phyloP scores from a whole-genome alignment of 2,329 filamentous ascomycete species.

The Scedosporium apiospermum region DNA sequence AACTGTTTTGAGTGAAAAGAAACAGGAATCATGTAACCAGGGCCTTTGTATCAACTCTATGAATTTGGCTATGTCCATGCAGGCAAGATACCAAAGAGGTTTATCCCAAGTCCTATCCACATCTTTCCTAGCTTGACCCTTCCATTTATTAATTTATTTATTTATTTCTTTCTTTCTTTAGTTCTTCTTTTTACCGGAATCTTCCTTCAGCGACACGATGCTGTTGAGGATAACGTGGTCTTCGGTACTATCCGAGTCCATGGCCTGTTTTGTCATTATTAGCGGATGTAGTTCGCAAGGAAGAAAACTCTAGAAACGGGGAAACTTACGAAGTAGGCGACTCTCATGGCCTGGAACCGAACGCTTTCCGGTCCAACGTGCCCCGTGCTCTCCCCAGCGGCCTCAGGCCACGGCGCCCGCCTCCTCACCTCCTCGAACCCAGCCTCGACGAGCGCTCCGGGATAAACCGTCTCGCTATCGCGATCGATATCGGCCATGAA shows the following conservation, averaged over 20 bases:
- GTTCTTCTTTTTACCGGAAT: slow-evolving; percentile 22
- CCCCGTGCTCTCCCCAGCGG: slow-evolving; percentile 53
- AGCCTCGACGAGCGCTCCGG: slow-evolving; percentile 68
- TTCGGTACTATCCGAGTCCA: slow-evolving; percentile 69
- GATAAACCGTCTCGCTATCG: slow-evolving; percentile 71
- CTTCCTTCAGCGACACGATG: slow-evolving; percentile 87
- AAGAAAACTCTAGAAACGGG: neutral
- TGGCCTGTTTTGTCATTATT: slow-evolving; percentile 21
- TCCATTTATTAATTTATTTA: no score
- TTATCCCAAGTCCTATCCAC: no score
- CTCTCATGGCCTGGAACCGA: slow-evolving; percentile 83
- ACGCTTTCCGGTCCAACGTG: slow-evolving; percentile 62
- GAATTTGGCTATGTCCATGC: no score
- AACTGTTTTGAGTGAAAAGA: no score
- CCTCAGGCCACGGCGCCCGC: slow-evolving; percentile 73
- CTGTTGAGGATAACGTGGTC: slow-evolving; percentile 79
- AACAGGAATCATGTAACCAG: no score
- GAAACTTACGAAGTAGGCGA: slow-evolving; percentile 65
- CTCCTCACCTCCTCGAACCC: slow-evolving; percentile 70
- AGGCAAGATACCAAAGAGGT: no score
- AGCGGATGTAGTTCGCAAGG: no score
- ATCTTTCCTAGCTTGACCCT: no score
- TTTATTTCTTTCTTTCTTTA: neutral
- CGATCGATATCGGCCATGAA: slow-evolving; percentile 81
- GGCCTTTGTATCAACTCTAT: no score